Evolutionary conservation across 2,329 filamentous ascomycete genomes (phyloP), one percentile per base, ranked within the genome.

Genomic region (Sclerotinia glacialis): DNA sequence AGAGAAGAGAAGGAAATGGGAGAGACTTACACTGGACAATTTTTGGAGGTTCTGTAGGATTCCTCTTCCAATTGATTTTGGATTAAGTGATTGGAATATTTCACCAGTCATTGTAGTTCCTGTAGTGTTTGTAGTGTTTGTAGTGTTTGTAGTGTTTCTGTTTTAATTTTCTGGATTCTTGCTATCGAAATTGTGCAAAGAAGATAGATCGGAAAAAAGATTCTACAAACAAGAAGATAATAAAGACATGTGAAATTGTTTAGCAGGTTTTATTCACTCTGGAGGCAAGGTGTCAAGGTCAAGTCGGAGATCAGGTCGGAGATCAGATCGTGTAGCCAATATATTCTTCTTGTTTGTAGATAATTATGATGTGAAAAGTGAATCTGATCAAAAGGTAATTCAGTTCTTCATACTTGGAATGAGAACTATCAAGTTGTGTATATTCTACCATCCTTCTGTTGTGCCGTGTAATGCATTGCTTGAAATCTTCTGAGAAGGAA

Each of bases 51-150:
- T 61, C 8, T 61, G 28, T 18, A 61, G 16, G 8, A 49, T 40
- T 37, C n/a, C 31, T 40, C 31, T 61, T 26, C 34, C n/a, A 47
- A 61, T 61, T 21, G 44, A 49, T 5, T 26, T 61, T 61, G 58
- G 28, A 26, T 28, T 8, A 37, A 49, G 58, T 49, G 58, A 61
- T 21, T 26, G n/a, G 18, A 61, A n/a, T 26, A 37, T 49, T 37
- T 40, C 58, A 37, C 28, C 14, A 26, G 44, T 23, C 58, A 61
- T 61, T 50, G 58, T 61, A 37, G 52, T 11, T 23, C 7, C n/a
- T 23, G 11, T 23, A 55, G 7, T 9, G 7, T 1, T 5, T 55
- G 12, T 16, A 37, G n/a, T 3, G 44, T 60, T 5, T 55, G 12
- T 16, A 37, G n/a, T 3, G 44, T 60, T 60, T 60, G 58, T 18